These are phyloP conservation scores for Wickerhamomyces bisporus DNA, from an alignment of 805 yeast genomes.

Conservation along the genomic window DNA sequence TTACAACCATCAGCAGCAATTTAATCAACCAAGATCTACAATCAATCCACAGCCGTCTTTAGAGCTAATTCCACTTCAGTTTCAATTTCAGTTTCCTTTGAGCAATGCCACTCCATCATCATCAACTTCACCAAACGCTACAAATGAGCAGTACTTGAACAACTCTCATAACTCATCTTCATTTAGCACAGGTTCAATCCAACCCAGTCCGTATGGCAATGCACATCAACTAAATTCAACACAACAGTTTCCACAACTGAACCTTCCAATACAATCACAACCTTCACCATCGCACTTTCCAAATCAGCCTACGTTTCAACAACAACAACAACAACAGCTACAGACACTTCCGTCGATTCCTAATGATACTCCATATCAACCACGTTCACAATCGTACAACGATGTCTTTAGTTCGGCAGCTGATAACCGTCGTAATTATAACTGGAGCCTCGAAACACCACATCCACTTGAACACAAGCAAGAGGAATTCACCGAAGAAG, in stretches of 20 bases:
- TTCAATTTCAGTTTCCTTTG: slow-evolving; percentile 1
- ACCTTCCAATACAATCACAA: slow-evolving; percentile 3
- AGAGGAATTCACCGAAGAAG: slow-evolving; percentile 31
- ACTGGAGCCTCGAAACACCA: neutral
- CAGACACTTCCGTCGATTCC: no score
- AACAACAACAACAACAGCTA: slow-evolving; percentile 1
- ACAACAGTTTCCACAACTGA: slow-evolving; percentile 10
- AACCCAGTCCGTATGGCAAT: neutral
- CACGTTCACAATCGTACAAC: neutral
- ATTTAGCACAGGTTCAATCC: neutral
- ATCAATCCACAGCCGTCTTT: neutral
- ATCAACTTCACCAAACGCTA: neutral
- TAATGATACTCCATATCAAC: slow-evolving; percentile 4
- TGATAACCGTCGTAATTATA: neutral
- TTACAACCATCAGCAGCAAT: neutral
- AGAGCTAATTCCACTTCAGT: neutral
- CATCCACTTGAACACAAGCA: slow-evolving; percentile 2
- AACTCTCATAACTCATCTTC: neutral
- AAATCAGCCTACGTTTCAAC: neutral
- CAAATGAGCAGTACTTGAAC: neutral
- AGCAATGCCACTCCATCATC: neutral
- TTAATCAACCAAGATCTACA: neutral
- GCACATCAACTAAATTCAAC: neutral
- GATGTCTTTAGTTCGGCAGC: neutral
- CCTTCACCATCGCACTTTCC: neutral